Conservation (phyloP, 257 asterid species). For the Jaltomata sinuosa region DNA sequence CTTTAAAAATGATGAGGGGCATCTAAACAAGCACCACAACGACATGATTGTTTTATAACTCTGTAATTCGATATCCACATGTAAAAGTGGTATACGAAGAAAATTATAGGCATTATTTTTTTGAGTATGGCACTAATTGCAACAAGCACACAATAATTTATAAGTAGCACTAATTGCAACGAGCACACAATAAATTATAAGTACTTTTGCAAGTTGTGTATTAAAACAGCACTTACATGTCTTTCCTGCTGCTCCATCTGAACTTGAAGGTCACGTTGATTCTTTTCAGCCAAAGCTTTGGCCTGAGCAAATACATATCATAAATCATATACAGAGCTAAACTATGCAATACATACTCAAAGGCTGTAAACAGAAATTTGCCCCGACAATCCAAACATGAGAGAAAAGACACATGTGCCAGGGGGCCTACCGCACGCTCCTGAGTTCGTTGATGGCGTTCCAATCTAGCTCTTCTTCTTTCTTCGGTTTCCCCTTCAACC, state of each 20-base stretch:
- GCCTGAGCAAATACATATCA: slow-evolving; percentile 44
- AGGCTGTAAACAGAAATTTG: background rate
- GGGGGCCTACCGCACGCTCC: slow-evolving; percentile 76
- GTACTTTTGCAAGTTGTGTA: background rate
- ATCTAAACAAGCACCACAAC: background rate
- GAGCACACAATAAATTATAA: background rate
- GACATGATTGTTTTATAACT: background rate
- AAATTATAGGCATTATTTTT: background rate
- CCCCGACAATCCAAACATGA: background rate
- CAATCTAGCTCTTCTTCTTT: slow-evolving; percentile 88
- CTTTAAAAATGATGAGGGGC: background rate
- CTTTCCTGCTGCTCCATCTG: slow-evolving; percentile 98
- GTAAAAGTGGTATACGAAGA: background rate
- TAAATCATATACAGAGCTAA: background rate
- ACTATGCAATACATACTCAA: background rate
- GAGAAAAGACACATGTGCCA: background rate
- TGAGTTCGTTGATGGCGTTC: slow-evolving; percentile 95
- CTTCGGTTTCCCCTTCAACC: slow-evolving; percentile 92
- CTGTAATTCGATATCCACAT: background rate
- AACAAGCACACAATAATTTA: background rate
- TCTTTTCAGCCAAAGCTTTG: slow-evolving; percentile 94
- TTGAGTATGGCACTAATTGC: background rate
- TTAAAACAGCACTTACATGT: slow-evolving; percentile 55
- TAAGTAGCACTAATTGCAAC: background rate
- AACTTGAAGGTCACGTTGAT: slow-evolving; percentile 88